Evolutionary conservation across 2,329 filamentous ascomycete genomes (phyloP).

Genomic region (Exophiala viscosa): DNA sequence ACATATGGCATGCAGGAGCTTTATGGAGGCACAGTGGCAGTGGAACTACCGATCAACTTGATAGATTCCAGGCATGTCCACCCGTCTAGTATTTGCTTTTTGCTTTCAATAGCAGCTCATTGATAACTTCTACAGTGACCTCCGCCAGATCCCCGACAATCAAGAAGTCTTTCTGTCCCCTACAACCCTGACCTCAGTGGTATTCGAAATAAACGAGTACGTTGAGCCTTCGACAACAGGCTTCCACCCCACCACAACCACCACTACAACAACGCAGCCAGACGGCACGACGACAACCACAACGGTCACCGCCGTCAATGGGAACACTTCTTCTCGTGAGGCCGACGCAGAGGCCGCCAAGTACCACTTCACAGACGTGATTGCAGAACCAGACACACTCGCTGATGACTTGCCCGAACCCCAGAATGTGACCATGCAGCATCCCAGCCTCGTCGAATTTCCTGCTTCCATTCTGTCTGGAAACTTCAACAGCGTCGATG

Average conservation of each 20-base stretch:
- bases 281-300: not conserved
- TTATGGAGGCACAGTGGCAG: constrained; percentile 28
- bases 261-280: constrained; percentile 24
- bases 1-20: constrained; percentile 20
- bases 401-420: constrained; percentile 7
- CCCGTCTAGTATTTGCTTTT: not conserved
- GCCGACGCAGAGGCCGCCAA: constrained; percentile 30
- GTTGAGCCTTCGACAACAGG: constrained; percentile 44
- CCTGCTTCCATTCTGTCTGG: constrained; percentile 23
- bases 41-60: constrained; percentile 22
- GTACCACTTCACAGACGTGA: constrained; percentile 49
- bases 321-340: not conserved
- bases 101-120: not conserved
- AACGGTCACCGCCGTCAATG: not conserved
- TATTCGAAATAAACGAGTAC: constrained; percentile 85
- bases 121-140: constrained; percentile 12
- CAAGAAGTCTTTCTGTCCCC: constrained; percentile 90
- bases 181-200: constrained; percentile 78
- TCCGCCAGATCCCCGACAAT: constrained; percentile 51
- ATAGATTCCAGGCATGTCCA: constrained; percentile 27
- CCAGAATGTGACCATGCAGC: constrained; percentile 4
- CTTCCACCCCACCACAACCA: constrained; percentile 3
- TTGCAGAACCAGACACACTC: constrained; percentile 32
- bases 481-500: constrained; percentile 20
- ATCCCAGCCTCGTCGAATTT: constrained; percentile 16